Percentiles rank a stretch among this genome's conserved stretches.
These are phyloP conservation scores for Nemania diffusa DNA, from an alignment of 2,329 filamentous ascomycete species.

Conservation along the genomic window DNA sequence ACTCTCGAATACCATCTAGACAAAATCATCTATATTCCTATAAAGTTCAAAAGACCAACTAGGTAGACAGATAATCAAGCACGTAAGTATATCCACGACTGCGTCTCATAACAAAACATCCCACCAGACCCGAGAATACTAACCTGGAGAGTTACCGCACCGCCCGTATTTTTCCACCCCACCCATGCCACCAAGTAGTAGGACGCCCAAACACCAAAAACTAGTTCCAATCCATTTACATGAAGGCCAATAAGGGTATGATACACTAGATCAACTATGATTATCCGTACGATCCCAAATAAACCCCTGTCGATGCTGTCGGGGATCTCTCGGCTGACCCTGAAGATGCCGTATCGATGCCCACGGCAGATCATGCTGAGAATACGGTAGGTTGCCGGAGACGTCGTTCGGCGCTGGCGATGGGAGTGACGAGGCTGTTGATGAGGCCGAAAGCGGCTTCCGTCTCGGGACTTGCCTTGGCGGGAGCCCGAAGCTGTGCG, in stretches of 20 bases:
- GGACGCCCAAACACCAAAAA: not conserved
- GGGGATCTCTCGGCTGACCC: not conserved
- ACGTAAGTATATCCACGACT: constrained; percentile 12
- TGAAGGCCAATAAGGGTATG: not conserved
- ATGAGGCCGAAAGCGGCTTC: constrained; percentile 9
- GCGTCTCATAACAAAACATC: not conserved
- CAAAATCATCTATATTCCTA: not conserved
- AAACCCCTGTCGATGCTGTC: constrained; percentile 11
- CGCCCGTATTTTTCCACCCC: not conserved
- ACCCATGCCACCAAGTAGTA: not conserved
- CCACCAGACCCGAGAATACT: not conserved
- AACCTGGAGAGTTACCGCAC: not conserved
- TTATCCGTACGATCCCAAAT: constrained; percentile 18
- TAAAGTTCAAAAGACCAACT: not conserved
- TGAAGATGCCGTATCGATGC: not conserved
- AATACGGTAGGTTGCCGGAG: not conserved
- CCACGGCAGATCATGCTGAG: not conserved
- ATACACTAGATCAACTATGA: not conserved
- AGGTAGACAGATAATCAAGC: constrained; percentile 15
- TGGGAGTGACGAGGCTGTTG: not conserved
- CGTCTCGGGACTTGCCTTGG: constrained; percentile 1
- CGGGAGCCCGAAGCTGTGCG: not conserved
- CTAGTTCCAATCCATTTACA: not conserved
- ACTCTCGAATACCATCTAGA: not conserved
- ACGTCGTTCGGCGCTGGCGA: too few relatives aligned